Percentiles rank a stretch among this genome's conserved stretches.
phyloP scores from a whole-genome alignment of 148 eudicot genomes.

The Dysphania ambrosioides region DNA sequence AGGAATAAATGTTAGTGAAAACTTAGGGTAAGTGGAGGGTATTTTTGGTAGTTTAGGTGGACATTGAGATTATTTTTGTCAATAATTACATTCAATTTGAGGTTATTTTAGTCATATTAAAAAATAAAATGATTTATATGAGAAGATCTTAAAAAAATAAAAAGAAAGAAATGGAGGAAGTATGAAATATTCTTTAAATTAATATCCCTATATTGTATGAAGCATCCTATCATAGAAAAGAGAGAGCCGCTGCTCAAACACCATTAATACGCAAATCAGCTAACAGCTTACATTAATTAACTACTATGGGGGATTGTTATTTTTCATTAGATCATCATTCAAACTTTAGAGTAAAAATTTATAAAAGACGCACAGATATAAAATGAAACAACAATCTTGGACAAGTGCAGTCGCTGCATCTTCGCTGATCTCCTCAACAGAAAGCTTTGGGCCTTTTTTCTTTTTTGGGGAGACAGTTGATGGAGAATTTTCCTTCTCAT shows the following conservation, averaged over 20 bases:
- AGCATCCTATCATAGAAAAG: background rate
- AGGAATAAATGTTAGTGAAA: too few species aligned
- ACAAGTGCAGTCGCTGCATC: background rate
- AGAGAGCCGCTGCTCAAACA: background rate
- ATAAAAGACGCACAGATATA: background rate
- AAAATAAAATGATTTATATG: too few species aligned
- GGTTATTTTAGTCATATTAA: too few species aligned
- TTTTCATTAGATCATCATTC: background rate
- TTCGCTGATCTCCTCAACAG: background rate
- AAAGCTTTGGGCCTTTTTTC: background rate
- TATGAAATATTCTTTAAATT: too few species aligned
- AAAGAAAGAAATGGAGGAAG: too few species aligned
- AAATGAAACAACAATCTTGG: background rate
- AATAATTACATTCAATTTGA: too few species aligned
- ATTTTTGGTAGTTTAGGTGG: too few species aligned
- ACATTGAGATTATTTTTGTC: too few species aligned
- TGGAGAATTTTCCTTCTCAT: constrained; percentile 18
- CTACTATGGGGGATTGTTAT: background rate
- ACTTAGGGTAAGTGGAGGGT: too few species aligned
- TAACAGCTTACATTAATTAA: background rate
- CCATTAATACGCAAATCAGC: background rate
- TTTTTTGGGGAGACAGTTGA: background rate
- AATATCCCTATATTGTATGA: too few species aligned
- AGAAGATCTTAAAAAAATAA: too few species aligned
- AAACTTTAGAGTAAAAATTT: background rate